Evolutionary conservation across 805 yeast genomes (phyloP), one percentile per base, ranked within the genome.

Genomic region (Saccharomycopsis amapae): DNA sequence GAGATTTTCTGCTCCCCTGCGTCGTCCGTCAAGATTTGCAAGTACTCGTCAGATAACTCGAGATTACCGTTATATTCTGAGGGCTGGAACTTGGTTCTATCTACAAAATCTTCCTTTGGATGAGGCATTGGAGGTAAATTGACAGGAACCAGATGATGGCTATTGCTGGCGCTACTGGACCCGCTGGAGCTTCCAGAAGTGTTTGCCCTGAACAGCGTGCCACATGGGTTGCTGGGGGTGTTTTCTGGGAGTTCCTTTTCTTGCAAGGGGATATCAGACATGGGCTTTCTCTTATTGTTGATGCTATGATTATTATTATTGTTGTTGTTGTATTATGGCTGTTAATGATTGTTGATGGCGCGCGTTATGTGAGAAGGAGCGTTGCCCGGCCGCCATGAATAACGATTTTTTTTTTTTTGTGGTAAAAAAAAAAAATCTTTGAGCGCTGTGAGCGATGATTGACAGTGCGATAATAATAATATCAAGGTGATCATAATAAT

Each of bases 1-100:
- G 54, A 48, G 6, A 51, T 51, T 41, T 51, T 51, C 22, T 43
- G 42, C 33, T 51, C 54, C 3, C 54, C 54, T n/a, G 36, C 7
- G 6, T 35, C 30, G 38, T 51, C 54, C 17, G 42, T 42, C 34
- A 26, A 42, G 10, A 22, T 38, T 26, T 51, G 54, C 10, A 42
- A 18, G 23, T 45, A 51, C 39, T 51, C 54, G 35, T 51, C 54
- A 15, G 38, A 32, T 7, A 38, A 17, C 9, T 26, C 25, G 24
- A 44, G 33, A 18, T 37, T 25, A 17, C 25, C 28, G 33, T 47
- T 47, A n/a, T 23, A 48, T 3, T 24, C n/a, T 3, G 48, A 22
- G 12, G 52, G 50, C 34, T 40, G 49, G 25, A 20, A 41, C 30
- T 31, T 34, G 30, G 19, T 32, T 19, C 17, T 30, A 31, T 47